Conservation (phyloP, 1,284 basidiomycete genomes). For the Coriolopsis trogii region DNA sequence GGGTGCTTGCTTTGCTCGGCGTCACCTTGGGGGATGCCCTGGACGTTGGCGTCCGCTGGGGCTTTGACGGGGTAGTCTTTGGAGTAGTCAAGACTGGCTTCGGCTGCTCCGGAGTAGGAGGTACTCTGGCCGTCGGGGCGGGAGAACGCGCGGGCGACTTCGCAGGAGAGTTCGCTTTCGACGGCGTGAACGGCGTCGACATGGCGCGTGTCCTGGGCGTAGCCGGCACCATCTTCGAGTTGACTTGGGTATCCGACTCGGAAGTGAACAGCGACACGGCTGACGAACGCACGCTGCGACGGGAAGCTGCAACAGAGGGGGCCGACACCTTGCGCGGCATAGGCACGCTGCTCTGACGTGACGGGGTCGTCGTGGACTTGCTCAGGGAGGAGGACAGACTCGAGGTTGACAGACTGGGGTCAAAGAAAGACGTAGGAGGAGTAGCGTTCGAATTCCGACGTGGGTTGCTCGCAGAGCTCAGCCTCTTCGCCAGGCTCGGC, state of each 20-base stretch:
- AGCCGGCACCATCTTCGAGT: slow-evolving; percentile 36
- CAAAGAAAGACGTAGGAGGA: slow-evolving; percentile 32
- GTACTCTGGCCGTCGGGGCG: slow-evolving; percentile 15
- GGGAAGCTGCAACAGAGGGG: slow-evolving; percentile 27
- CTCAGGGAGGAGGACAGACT: slow-evolving; percentile 25
- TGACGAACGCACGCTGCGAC: slow-evolving; percentile 31
- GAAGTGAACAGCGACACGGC: slow-evolving; percentile 33
- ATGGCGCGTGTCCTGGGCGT: slow-evolving; percentile 39
- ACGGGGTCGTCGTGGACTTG: slow-evolving; percentile 24
- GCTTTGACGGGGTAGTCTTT: slow-evolving; percentile 24
- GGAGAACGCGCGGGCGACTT: slow-evolving; percentile 23
- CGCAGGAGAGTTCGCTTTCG: slow-evolving; percentile 21
- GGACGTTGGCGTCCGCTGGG: slow-evolving; percentile 21
- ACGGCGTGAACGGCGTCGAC: slow-evolving; percentile 28
- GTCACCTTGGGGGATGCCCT: slow-evolving; percentile 25
- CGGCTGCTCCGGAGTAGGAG: slow-evolving; percentile 22
- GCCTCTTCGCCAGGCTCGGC: slow-evolving; percentile 18
- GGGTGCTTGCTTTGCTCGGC: slow-evolving; percentile 19
- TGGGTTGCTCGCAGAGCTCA: slow-evolving; percentile 17
- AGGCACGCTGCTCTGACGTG: slow-evolving; percentile 28
- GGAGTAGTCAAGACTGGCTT: slow-evolving; percentile 14
- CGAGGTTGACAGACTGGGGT: slow-evolving; percentile 28
- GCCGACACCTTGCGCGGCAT: slow-evolving; percentile 17
- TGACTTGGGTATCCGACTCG: slow-evolving; percentile 29
- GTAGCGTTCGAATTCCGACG: slow-evolving; percentile 29